A percentile compares a stretch with the other conserved stretches of the same genome.
Evolutionary conservation across 495 filamentous ascomycete species (phyloP).

Genomic region (Trichoderma reesei): DNA sequence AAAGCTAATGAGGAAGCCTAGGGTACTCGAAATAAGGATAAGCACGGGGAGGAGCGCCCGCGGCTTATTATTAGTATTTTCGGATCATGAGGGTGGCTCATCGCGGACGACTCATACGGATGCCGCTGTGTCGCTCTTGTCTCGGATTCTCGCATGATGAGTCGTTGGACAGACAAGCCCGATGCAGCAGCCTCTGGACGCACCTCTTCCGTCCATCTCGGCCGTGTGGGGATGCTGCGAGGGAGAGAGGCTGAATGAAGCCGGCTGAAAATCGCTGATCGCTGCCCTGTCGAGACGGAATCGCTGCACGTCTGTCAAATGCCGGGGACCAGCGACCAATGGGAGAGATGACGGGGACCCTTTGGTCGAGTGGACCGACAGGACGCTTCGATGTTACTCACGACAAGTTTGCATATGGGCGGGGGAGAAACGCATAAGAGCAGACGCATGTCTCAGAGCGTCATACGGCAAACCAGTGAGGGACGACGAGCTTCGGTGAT

Average conservation of each 20-base stretch:
- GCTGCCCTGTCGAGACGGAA: background rate
- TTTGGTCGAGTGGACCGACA: background rate
- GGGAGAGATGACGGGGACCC: background rate
- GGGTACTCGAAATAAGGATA: background rate
- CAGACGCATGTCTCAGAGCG: background rate
- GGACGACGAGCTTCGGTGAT: background rate
- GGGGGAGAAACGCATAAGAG: background rate
- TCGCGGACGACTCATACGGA: background rate
- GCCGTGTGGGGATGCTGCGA: background rate
- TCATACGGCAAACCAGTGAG: background rate
- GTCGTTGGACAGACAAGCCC: background rate
- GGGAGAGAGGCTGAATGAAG: background rate
- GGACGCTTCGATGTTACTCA: background rate
- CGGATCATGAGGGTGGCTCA: background rate
- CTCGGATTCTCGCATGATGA: background rate
- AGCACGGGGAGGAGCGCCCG: slow-evolving; percentile 1
- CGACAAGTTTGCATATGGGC: background rate
- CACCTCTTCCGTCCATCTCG: background rate
- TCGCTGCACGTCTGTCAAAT: background rate
- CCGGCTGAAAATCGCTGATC: slow-evolving; percentile 2
- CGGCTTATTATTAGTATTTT: slow-evolving; percentile 5
- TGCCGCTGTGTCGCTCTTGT: background rate
- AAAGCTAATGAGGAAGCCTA: background rate
- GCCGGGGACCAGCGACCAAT: slow-evolving; percentile 1
- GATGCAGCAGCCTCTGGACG: background rate